These are phyloP conservation scores for Spiraea crenata DNA, from an alignment of 331 rosid species.

Conservation along the genomic window DNA sequence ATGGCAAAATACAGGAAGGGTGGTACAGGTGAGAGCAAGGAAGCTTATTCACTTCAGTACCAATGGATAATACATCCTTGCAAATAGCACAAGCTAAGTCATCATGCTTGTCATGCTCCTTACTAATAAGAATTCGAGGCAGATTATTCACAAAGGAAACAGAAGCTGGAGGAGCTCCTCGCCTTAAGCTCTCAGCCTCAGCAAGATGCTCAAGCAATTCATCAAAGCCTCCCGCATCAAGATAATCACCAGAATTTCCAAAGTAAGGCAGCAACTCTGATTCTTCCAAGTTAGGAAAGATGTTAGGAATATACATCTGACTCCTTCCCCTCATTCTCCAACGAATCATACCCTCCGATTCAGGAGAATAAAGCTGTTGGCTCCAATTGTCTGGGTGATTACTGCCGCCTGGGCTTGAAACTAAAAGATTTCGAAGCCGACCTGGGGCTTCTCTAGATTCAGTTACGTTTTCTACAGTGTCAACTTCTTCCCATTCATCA, in stretches of 20 bases:
- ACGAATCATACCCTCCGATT: constrained; percentile 36
- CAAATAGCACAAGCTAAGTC: constrained; percentile 81
- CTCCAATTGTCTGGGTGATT: constrained; percentile 35
- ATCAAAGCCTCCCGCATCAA: constrained; percentile 66
- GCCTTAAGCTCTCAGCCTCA: constrained; percentile 69
- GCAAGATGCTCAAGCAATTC: constrained; percentile 74
- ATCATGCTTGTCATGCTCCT: constrained; percentile 66
- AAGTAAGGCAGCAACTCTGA: constrained; percentile 43
- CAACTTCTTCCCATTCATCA: constrained; percentile 40
- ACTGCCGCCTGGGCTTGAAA: constrained; percentile 41
- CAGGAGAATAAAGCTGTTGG: constrained; percentile 41
- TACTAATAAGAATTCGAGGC: constrained; percentile 52
- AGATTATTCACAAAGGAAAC: constrained; percentile 52
- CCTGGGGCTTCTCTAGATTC: constrained; percentile 37
- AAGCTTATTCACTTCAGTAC: constrained; percentile 70
- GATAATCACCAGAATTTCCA: constrained; percentile 58
- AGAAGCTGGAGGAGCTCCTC: constrained; percentile 92
- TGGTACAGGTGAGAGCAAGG: constrained; percentile 94
- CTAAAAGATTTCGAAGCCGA: constrained; percentile 41
- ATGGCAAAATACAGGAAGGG: constrained; percentile 77
- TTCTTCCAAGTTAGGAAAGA: constrained; percentile 41
- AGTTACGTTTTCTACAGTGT: constrained; percentile 42
- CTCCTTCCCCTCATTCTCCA: constrained; percentile 43
- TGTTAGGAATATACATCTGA: constrained; percentile 32
- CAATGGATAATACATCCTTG: constrained; percentile 61